These are phyloP conservation scores for Termitomyces sp. DNA, from an alignment of 768 basidiomycete species.

Conservation along the genomic window DNA sequence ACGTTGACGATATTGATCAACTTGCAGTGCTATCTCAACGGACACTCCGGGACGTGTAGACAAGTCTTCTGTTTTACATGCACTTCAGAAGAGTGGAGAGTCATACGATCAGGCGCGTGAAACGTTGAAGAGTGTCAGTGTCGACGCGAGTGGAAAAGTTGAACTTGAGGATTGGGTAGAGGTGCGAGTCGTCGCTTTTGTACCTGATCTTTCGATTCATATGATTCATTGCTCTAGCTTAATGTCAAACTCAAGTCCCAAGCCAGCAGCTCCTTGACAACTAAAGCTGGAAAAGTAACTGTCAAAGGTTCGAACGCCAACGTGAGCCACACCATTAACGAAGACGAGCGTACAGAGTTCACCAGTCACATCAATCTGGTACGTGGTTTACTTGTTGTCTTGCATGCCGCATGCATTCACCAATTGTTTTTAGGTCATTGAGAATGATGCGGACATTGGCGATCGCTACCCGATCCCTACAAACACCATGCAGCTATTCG, in stretches of 20 bases:
- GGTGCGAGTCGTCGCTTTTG: conserved; percentile 38
- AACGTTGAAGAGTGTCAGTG: conserved; percentile 88
- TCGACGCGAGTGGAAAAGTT: conserved; percentile 93
- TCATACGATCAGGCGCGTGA: conserved; percentile 88
- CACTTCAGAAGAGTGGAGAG: conserved; percentile 74
- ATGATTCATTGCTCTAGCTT: conserved; percentile 37
- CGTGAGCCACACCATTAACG: conserved; percentile 95
- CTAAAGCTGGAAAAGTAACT: conserved; percentile 84
- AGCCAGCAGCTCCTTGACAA: conserved; percentile 34
- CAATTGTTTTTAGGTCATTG: conserved; percentile 60
- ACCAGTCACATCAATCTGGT: conserved; percentile 98
- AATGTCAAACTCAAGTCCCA: conserved; percentile 72
- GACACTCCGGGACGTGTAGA: conserved; percentile 80
- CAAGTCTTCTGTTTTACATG: conserved; percentile 75
- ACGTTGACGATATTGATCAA: conserved; percentile 10
- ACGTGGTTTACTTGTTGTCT: conserved; percentile 20
- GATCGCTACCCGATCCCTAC: conserved; percentile 87
- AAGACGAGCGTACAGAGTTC: conserved; percentile 92
- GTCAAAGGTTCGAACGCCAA: conserved; percentile 94
- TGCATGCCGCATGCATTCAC: conserved; percentile 3
- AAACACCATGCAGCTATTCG: conserved; percentile 97
- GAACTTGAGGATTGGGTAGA: conserved; percentile 99
- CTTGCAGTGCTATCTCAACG: conserved; percentile 59
- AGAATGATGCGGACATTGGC: conserved; percentile 83
- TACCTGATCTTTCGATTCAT: neutral